These are phyloP conservation scores for Cantharellus cinnabarinus DNA, from an alignment of 768 basidiomycete species.

Conservation along the genomic window DNA sequence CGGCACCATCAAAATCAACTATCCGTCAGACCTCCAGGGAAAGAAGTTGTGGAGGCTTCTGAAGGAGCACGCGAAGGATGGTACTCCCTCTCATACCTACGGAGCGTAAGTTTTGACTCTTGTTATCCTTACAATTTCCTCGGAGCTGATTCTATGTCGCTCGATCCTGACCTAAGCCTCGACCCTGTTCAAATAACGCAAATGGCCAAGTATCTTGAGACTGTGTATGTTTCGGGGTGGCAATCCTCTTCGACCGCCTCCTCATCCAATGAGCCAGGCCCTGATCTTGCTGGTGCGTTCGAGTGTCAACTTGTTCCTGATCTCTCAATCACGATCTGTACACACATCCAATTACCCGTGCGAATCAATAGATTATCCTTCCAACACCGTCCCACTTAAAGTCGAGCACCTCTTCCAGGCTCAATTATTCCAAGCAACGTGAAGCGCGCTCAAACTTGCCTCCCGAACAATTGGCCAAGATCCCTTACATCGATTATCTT, in stretches of 20 bases:
- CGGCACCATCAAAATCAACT: slow-evolving; percentile 65
- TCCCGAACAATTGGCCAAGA: slow-evolving; percentile 46
- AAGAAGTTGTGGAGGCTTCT: slow-evolving; percentile 74
- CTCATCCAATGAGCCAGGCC: slow-evolving; percentile 88
- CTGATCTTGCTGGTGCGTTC: slow-evolving; percentile 77
- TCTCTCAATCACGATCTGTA: too few species aligned
- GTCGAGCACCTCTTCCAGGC: slow-evolving; percentile 97
- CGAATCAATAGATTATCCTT: slow-evolving; percentile 61
- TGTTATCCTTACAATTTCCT: neutral
- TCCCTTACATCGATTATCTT: slow-evolving; percentile 68
- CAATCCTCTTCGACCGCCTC: slow-evolving; percentile 57
- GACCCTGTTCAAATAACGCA: slow-evolving; percentile 97
- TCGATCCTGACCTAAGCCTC: slow-evolving; percentile 31
- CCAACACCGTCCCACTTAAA: slow-evolving; percentile 96
- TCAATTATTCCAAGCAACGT: slow-evolving; percentile 94
- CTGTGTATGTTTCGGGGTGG: slow-evolving; percentile 89
- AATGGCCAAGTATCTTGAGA: slow-evolving; percentile 94
- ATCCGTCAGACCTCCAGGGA: slow-evolving; percentile 66
- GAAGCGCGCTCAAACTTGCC: slow-evolving; percentile 54
- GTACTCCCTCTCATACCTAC: slow-evolving; percentile 85
- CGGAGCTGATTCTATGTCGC: neutral
- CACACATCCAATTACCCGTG: neutral
- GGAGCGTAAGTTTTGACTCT: slow-evolving; percentile 60
- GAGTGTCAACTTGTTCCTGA: too few species aligned
- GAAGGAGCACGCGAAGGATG: slow-evolving; percentile 49